Conservation (phyloP, 495 filamentous ascomycete genomes). For the Aspergillus nidulans region DNA sequence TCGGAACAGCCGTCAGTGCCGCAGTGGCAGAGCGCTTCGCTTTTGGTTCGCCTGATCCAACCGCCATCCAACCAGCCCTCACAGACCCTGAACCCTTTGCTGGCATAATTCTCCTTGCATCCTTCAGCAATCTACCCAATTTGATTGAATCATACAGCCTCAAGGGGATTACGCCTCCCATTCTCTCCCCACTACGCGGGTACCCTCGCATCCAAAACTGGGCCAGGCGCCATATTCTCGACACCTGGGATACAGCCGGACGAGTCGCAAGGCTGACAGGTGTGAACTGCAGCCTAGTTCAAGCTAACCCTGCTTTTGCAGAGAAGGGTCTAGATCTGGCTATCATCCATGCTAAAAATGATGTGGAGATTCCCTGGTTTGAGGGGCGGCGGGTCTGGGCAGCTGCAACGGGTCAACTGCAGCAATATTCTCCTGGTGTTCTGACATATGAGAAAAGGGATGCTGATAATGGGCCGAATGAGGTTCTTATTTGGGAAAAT, state of each 20-base stretch:
- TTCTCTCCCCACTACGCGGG: slow-evolving; percentile 66
- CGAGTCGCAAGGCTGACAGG: slow-evolving; percentile 44
- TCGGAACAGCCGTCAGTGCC: slow-evolving; percentile 79
- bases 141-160: slow-evolving; percentile 70
- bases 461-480: slow-evolving; percentile 21
- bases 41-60: slow-evolving; percentile 37
- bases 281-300: slow-evolving; percentile 20
- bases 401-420: slow-evolving; percentile 38
- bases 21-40: slow-evolving; percentile 67
- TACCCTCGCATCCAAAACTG: slow-evolving; percentile 51
- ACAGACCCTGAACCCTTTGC: slow-evolving; percentile 51
- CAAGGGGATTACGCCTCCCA: slow-evolving; percentile 71
- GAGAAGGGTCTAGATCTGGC: slow-evolving; percentile 56
- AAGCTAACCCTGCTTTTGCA: slow-evolving; percentile 29
- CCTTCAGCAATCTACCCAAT: slow-evolving; percentile 68
- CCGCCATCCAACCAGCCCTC: slow-evolving; percentile 33
- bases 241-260: slow-evolving; percentile 51
- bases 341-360: slow-evolving; percentile 72
- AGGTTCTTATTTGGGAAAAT: slow-evolving; percentile 38
- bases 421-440: slow-evolving; percentile 49
- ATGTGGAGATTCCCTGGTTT: slow-evolving; percentile 68
- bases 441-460: slow-evolving; percentile 35
- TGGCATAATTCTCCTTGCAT: slow-evolving; percentile 72
- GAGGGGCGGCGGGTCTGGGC: slow-evolving; percentile 51
- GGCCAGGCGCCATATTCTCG: slow-evolving; percentile 44